phyloP scores from a whole-genome alignment of 805 yeast species.

The Lipomyces spencermartinsiae region DNA sequence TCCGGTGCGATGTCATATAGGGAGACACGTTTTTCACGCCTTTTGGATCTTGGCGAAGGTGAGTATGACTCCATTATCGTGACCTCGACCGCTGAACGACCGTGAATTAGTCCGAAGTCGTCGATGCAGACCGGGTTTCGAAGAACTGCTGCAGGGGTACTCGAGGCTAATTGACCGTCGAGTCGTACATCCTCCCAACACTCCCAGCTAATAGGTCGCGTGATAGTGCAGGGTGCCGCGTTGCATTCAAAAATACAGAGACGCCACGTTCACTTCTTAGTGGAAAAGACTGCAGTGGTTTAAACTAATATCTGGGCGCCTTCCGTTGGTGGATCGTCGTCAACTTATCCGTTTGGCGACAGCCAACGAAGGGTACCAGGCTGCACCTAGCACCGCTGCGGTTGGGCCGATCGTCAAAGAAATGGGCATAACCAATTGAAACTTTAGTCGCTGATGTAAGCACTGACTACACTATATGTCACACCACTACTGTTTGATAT shows the following conservation, averaged over 20 bases:
- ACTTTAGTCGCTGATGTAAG: too few species aligned
- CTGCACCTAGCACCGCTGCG: background rate
- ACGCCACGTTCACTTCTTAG: background rate
- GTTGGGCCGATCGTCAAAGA: too few species aligned
- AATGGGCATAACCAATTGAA: too few species aligned
- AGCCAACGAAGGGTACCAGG: background rate
- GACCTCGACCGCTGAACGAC: background rate
- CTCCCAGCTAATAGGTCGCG: background rate
- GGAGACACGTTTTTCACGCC: constrained; percentile 35
- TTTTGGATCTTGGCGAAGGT: constrained; percentile 17
- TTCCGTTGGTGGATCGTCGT: background rate
- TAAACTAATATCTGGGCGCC: background rate
- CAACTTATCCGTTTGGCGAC: background rate
- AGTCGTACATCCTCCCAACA: background rate
- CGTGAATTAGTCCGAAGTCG: background rate
- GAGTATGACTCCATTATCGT: constrained; percentile 6
- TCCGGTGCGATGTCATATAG: constrained; percentile 35
- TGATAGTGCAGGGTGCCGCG: background rate
- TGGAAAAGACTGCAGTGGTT: background rate
- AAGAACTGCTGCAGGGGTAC: background rate
- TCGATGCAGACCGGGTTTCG: background rate
- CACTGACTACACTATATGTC: background rate
- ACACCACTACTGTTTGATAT: background rate
- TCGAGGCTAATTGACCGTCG: background rate
- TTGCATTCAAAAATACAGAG: background rate